Evolutionary conservation across 2,329 filamentous ascomycete genomes (phyloP), one percentile per base, ranked within the genome.

Genomic region (Chrysosporium queenslandicum): DNA sequence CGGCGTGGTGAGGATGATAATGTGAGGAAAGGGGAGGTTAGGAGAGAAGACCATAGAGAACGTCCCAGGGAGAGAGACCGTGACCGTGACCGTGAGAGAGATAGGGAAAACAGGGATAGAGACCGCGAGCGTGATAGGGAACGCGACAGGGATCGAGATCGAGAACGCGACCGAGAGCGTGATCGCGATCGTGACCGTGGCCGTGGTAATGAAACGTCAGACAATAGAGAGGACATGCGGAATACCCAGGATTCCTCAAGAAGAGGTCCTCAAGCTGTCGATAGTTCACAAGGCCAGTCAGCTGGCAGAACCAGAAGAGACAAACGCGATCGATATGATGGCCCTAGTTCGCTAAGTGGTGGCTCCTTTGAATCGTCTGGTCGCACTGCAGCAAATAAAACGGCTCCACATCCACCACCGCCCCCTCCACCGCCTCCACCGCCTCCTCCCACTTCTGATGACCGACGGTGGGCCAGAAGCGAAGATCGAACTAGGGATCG

Each of bases 21-120:
- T 46, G 55, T 46, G 32, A 58, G 55, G 40, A 55, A 59, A 7
- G 60, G 60, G 27, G 61, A 59, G 41, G 61, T 54, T 41, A 65
- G 66, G 51, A 66, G 66, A 32, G 68, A 71, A 46, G 66, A 71
- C 3, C 58, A 63, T 29, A 63, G 66, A 39, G 68, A 69, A 23
- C 67, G 68, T 4, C 65, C 67, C 34, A 60, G 56, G 47, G 55
- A 55, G 36, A 55, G 54, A 12, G 56, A 60, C 39, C 54, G 56
- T 29, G 54, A 54, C 39, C 55, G 50, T 14, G 49, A 45, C 6
- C 39, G 49, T 55, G 62, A 58, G 64, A 61, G 50, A 37, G 45
- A 47, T 18, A 63, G 67, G 37, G 67, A 69, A 20, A 65, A 65
- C 3, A 29, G 50, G 3, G 50, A 53, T 16, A 53, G 55, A 37